phyloP scores from a whole-genome alignment of 108 stramenopile genomes.

The Skeletonema costatum region DNA sequence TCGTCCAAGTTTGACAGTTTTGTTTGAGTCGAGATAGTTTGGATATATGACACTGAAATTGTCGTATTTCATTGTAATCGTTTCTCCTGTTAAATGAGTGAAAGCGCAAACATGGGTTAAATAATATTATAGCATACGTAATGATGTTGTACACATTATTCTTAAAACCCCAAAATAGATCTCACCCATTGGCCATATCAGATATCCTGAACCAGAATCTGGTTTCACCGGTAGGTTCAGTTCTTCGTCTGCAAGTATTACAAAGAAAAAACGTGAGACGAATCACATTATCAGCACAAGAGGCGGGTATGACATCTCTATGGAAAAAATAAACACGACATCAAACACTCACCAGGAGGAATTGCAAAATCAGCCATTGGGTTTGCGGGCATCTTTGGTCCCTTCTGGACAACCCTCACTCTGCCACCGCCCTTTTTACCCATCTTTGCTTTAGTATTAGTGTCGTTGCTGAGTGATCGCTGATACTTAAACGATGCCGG shows the following conservation, averaged over 20 bases:
- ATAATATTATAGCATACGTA: background rate
- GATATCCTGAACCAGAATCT: slow-evolving; percentile 63
- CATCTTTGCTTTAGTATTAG: slow-evolving; percentile 34
- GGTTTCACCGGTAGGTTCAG: slow-evolving; percentile 66
- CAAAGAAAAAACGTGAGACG: background rate
- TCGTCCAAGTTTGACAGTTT: slow-evolving; percentile 70
- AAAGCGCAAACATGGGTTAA: no score
- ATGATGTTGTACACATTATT: background rate
- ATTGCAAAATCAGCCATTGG: slow-evolving; percentile 57
- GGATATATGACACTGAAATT: slow-evolving; percentile 72
- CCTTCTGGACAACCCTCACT: slow-evolving; percentile 77
- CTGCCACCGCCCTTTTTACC: slow-evolving; percentile 70
- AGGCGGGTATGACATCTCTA: background rate
- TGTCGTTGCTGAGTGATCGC: background rate
- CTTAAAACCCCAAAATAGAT: background rate
- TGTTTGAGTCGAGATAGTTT: slow-evolving; percentile 81
- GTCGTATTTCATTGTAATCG: slow-evolving; percentile 67
- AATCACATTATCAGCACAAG: background rate
- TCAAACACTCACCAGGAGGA: slow-evolving; percentile 29
- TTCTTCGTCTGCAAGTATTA: slow-evolving; percentile 52
- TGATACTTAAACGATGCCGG: no score
- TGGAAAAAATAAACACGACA: background rate
- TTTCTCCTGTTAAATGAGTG: slow-evolving; percentile 45
- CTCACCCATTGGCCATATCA: slow-evolving; percentile 83
- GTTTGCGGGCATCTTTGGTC: slow-evolving; percentile 64